Conservation (phyloP, 306 rosid genomes). For the Luffa acutangula region DNA sequence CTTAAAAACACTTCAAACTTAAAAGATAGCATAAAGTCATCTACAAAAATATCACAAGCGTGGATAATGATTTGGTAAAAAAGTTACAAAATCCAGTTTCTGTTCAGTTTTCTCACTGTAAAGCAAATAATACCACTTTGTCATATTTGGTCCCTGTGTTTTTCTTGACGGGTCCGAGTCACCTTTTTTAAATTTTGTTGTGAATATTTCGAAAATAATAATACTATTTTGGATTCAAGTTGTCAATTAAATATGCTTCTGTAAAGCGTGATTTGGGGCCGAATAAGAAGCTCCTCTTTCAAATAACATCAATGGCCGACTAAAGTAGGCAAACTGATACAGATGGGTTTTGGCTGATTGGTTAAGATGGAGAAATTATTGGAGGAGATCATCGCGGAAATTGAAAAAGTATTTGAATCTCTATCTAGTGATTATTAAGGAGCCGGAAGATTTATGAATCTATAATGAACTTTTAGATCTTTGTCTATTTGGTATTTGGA, state of each 20-base stretch:
- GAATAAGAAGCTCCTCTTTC: not conserved
- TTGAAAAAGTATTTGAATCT: too few relatives aligned
- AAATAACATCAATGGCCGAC: not conserved
- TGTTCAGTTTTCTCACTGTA: not conserved
- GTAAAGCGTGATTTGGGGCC: not conserved
- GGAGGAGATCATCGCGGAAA: too few relatives aligned
- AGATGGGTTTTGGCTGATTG: not conserved
- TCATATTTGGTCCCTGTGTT: not conserved
- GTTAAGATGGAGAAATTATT: too few relatives aligned
- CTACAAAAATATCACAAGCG: not conserved
- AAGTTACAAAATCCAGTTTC: not conserved
- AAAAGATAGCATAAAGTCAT: not conserved
- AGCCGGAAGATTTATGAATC: too few relatives aligned
- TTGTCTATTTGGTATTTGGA: too few relatives aligned
- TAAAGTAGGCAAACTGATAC: not conserved
- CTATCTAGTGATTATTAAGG: too few relatives aligned
- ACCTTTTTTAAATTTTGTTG: not conserved
- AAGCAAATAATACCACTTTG: not conserved
- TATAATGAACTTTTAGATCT: too few relatives aligned
- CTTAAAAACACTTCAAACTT: not conserved
- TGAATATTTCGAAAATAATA: not conserved
- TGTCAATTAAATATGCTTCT: not conserved
- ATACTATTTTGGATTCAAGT: not conserved
- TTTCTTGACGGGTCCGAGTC: not conserved
- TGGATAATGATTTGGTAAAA: not conserved